Percentiles rank a stretch among this genome's conserved stretches.
phyloP scores from a whole-genome alignment of 805 yeast species.

The Candida odintsovae region DNA sequence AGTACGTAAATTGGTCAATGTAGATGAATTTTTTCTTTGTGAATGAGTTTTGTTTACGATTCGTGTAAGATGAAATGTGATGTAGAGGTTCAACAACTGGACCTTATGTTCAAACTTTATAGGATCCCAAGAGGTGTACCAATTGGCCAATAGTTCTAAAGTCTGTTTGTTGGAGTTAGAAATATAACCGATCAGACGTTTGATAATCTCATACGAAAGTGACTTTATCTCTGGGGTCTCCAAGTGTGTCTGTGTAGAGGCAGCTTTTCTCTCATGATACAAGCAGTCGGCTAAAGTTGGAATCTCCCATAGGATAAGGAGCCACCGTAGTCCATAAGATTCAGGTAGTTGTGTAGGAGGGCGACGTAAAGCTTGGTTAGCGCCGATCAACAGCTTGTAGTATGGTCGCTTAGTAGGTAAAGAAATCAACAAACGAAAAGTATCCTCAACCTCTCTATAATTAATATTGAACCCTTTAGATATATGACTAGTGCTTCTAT shows the following conservation, averaged over 20 bases:
- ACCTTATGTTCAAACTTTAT: conserved; percentile 46
- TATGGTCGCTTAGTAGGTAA: conserved; percentile 62
- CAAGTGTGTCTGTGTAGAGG: conserved; percentile 2
- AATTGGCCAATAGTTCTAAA: conserved; percentile 42
- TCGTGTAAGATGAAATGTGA: conserved; percentile 68
- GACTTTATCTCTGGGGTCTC: conserved; percentile 48
- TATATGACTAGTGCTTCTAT: conserved; percentile 7
- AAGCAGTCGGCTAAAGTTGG: conserved; percentile 54
- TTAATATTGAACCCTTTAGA: conserved; percentile 38
- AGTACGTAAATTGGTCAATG: neutral
- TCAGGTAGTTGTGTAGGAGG: conserved; percentile 34
- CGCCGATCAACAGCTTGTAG: conserved; percentile 46
- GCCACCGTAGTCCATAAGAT: conserved; percentile 47
- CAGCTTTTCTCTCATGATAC: conserved; percentile 20
- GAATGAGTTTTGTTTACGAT: conserved; percentile 29
- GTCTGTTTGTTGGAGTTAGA: conserved; percentile 40
- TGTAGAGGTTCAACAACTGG: conserved; percentile 66
- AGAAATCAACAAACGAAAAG: conserved; percentile 39
- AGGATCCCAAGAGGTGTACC: conserved; percentile 44
- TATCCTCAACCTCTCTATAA: conserved; percentile 37
- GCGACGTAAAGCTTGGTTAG: conserved; percentile 46
- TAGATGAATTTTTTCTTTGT: neutral
- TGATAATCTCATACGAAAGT: conserved; percentile 62
- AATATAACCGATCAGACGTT: conserved; percentile 63
- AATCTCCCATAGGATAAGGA: conserved; percentile 60